Base-by-base conservation (phyloP, 2,329 filamentous ascomycete species). In the Penicillium occitanis region DNA sequence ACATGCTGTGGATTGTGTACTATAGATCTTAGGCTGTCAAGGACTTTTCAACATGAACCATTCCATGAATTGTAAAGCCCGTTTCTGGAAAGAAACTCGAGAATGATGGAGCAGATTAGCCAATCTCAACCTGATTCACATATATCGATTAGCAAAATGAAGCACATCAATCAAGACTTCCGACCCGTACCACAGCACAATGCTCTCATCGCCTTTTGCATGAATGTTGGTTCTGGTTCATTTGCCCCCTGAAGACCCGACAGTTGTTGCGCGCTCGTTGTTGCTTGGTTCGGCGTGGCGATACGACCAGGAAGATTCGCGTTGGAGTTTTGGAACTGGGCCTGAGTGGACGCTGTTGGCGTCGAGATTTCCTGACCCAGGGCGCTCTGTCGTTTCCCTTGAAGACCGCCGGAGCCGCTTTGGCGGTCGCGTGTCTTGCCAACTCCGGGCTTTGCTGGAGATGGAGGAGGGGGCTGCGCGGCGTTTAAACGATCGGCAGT, bases 311-410 rank as follows among this genome's bases (percentile, higher is more conserved):
- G 87, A 70, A 96, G 86, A 79, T 97, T 95, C 78, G 92, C 91
- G 75, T 91, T 91, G 82, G 92, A 97, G 85, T 92, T 94, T 83
- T 96, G 93, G 85, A 97, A 97, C 78, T 97, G 94, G 71, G 94
- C 94, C 80, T 96, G 92, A 70, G 92, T 97, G 76, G 92, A 97
- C 73, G 91, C 92, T 76, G 93, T 90, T 72, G 93, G 91, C 70
- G 93, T 94, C 75, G 88, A 87, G 78, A 90, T 87, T 78, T 96
- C 91, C 78, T 80, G 69, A 60, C 76, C 78, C 66, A 72, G 68
- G 60, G 72, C 79, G 85, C 89, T 93, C 81, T 87, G 87, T 82
- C 92, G 88, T 84, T 93, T 91, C 76, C 87, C 85, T 79, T 86
- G 86, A 78, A 89, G 86, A 76, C 86, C 89, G 84, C 87, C 90